Conservation (phyloP, 2,329 filamentous ascomycete species). For the Colletotrichum coccodes region DNA sequence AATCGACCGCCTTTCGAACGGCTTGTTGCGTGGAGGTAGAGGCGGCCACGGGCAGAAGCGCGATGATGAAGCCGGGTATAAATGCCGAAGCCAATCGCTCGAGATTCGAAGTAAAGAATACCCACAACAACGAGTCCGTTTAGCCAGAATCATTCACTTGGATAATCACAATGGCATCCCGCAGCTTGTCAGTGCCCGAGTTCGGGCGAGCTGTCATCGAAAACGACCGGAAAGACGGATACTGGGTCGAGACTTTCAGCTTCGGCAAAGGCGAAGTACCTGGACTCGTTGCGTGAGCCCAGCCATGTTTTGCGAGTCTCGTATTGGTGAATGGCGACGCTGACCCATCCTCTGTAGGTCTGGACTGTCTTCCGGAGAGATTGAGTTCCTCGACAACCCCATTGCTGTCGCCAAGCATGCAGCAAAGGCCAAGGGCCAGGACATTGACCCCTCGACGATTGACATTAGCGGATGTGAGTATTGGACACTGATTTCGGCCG, state of each 20-base stretch:
- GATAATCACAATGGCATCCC: not conserved
- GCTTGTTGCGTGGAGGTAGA: too few species aligned
- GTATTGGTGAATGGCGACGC: not conserved
- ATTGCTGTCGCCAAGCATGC: not conserved
- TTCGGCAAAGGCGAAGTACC: not conserved
- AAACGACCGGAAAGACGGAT: not conserved
- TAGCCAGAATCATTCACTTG: too few species aligned
- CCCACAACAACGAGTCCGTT: too few species aligned
- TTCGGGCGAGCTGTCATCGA: not conserved
- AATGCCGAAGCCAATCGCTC: too few species aligned
- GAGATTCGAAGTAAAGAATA: too few species aligned
- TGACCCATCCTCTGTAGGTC: not conserved
- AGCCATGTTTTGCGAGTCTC: not conserved
- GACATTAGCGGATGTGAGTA: not conserved
- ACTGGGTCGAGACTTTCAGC: not conserved
- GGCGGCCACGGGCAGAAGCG: too few species aligned
- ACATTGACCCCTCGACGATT: not conserved
- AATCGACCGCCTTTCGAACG: too few species aligned
- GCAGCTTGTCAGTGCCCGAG: not conserved
- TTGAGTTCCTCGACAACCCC: not conserved
- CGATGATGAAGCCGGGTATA: too few species aligned
- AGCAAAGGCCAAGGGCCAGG: not conserved
- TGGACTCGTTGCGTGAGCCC: not conserved
- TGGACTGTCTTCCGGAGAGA: not conserved
- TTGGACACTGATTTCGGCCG: fast-evolving